Conservation (phyloP, 1,139 yeast genomes). For the Hyphopichia pseudoburtonii region DNA sequence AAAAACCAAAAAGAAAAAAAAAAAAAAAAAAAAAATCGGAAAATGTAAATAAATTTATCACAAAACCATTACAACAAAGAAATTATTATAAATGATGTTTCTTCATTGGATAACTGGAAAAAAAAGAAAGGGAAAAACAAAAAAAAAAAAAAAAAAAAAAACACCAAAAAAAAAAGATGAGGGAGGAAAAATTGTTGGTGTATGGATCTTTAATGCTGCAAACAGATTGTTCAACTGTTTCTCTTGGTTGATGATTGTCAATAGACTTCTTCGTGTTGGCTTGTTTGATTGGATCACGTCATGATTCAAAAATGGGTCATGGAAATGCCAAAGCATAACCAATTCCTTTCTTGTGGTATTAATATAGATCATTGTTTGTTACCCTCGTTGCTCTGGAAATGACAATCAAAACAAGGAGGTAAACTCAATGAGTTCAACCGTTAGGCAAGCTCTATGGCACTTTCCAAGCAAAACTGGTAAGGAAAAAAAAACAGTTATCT, state of each 20-base stretch:
- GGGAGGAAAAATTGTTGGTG: too few relatives aligned
- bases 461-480: too few relatives aligned
- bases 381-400: neutral
- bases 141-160: too few relatives aligned
- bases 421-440: neutral
- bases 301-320: too few relatives aligned
- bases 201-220: neutral
- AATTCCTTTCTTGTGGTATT: too few relatives aligned
- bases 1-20: neutral
- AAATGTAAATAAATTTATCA: neutral
- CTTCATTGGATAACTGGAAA: conserved; percentile 18
- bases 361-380: neutral
- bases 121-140: too few relatives aligned
- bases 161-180: too few relatives aligned
- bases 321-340: too few relatives aligned
- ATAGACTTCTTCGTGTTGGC: too few relatives aligned
- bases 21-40: neutral
- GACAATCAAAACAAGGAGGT: neutral
- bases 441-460: too few relatives aligned
- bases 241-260: neutral
- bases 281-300: too few relatives aligned
- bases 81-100: conserved; percentile 15
- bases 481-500: too few relatives aligned
- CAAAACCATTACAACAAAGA: conserved; percentile 1
- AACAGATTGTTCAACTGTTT: neutral